Evolutionary conservation across 1,284 basidiomycete species (phyloP).

Genomic region (Cryptococcus sp.): DNA sequence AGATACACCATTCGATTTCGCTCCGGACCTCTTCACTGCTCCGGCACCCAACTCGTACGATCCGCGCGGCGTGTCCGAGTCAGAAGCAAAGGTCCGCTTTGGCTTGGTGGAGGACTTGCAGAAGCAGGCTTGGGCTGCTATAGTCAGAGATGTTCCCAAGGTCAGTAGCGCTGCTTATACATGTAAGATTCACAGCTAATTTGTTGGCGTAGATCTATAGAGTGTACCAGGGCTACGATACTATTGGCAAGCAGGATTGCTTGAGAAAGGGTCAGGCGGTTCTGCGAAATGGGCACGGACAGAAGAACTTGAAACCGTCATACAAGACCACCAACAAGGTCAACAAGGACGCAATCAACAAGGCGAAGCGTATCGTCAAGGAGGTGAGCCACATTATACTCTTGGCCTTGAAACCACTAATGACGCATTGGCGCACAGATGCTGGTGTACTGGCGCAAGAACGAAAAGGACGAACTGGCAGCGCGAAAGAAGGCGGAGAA

Average conservation of each 20-base stretch:
- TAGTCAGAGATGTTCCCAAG: constrained; percentile 80
- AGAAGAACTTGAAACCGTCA: constrained; percentile 77
- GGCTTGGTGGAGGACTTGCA: constrained; percentile 72
- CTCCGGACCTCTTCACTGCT: neutral
- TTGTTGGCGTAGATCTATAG: constrained; percentile 70
- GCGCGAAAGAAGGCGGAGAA: constrained; percentile 92
- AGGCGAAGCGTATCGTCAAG: constrained; percentile 55
- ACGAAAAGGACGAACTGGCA: constrained; percentile 90
- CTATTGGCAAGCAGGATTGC: constrained; percentile 61
- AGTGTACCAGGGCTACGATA: constrained; percentile 64
- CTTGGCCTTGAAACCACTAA: neutral
- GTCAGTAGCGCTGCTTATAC: constrained; percentile 53
- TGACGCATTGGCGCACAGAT: constrained; percentile 60
- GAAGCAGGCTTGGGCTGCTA: constrained; percentile 81
- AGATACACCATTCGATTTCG: neutral
- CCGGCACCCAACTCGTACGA: constrained; percentile 37
- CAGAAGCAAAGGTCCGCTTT: constrained; percentile 40
- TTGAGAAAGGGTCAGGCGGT: constrained; percentile 36
- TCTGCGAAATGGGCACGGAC: constrained; percentile 70
- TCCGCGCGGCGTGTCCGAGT: constrained; percentile 42
- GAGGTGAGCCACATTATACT: constrained; percentile 26
- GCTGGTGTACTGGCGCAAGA: constrained; percentile 97
- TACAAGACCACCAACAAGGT: constrained; percentile 78
- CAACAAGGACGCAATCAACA: constrained; percentile 83
- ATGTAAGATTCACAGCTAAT: constrained; percentile 19